These are phyloP conservation scores for Carallia brachiata DNA, from an alignment of 345 rosid species.

Conservation along the genomic window DNA sequence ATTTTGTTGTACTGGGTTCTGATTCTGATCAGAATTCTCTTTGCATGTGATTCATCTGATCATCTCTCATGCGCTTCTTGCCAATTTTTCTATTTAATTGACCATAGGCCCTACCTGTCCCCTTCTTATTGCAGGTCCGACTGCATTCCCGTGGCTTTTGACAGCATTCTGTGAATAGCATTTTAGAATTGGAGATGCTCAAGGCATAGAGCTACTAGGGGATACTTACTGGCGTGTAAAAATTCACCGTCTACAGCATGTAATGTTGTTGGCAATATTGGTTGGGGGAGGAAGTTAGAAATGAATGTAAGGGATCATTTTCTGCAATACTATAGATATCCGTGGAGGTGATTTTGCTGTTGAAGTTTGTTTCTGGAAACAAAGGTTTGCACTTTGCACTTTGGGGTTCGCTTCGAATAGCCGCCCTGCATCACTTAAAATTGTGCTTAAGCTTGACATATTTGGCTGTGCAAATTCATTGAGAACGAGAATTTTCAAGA, in stretches of 20 bases:
- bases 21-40: no score
- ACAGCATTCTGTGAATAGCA: constrained; percentile 26
- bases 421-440: background rate
- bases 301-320: background rate
- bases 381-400: background rate
- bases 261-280: constrained; percentile 7
- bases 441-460: background rate
- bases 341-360: background rate
- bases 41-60: no score
- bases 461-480: no score
- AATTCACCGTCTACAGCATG: constrained; percentile 2
- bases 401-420: background rate
- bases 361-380: background rate
- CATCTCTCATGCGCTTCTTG: no score
- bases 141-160: background rate
- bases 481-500: no score
- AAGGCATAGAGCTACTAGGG: constrained; percentile 3
- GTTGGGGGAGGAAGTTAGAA: background rate
- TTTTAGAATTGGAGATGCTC: constrained; percentile 17
- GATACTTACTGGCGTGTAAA: constrained; percentile 22
- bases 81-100: no score
- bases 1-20: no score
- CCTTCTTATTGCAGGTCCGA: constrained; percentile 21
- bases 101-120: no score
- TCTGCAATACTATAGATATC: background rate